phyloP scores from a whole-genome alignment of 75 land plant genomes.

The Adiantum capillusveneris region DNA sequence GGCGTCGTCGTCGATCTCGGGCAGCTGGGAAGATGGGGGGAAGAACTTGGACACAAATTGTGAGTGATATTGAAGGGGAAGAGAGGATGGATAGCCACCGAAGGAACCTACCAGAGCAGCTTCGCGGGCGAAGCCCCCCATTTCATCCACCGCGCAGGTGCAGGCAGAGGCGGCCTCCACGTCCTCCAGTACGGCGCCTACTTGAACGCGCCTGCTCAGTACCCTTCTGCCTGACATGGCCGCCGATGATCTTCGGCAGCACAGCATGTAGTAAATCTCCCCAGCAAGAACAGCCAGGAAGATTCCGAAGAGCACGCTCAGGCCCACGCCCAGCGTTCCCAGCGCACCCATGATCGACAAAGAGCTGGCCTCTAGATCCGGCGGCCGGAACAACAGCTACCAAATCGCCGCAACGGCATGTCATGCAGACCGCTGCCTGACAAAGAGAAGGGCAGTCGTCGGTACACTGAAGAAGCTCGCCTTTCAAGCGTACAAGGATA shows the following conservation, averaged over 20 bases:
- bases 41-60: background rate
- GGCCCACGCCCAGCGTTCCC: conserved; percentile 13
- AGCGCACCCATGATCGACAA: background rate
- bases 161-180: too few species aligned
- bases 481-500: too few species aligned
- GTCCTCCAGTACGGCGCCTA: too few species aligned
- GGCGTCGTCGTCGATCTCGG: background rate
- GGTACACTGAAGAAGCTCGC: too few species aligned
- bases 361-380: too few species aligned
- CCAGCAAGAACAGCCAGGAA: conserved; percentile 7
- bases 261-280: conserved; percentile 11
- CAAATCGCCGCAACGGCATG: too few species aligned
- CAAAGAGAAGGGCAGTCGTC: too few species aligned
- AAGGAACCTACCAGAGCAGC: conserved; percentile 4
- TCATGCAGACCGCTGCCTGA: too few species aligned
- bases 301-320: conserved; percentile 9
- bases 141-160: too few species aligned
- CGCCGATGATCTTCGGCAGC: background rate
- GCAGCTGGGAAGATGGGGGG: background rate
- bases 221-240: background rate
- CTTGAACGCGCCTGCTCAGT: too few species aligned
- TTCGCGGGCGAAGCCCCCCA: background rate
- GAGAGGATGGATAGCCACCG: background rate
- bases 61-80: background rate
- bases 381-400: too few species aligned